Evolutionary conservation across 805 yeast species (phyloP).

Genomic region (Candida tibetensis): DNA sequence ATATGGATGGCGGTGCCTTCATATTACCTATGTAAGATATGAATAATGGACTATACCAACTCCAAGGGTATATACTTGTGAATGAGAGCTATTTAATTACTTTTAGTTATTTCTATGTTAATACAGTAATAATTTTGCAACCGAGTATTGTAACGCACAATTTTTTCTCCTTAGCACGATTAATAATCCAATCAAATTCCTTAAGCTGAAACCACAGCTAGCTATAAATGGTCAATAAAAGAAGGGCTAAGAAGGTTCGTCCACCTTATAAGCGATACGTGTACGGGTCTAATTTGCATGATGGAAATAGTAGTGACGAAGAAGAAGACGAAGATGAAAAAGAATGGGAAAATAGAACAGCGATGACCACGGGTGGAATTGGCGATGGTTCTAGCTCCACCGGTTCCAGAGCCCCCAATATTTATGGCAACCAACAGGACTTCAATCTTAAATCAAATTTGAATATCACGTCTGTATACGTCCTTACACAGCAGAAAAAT

Average conservation of each 20-base stretch:
- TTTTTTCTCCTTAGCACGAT: constrained; percentile 3
- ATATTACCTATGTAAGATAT: too few species aligned
- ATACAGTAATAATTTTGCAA: too few species aligned
- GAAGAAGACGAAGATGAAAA: constrained; percentile 17
- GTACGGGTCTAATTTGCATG: constrained; percentile 41
- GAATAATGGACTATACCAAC: too few species aligned
- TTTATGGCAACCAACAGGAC: constrained; percentile 23
- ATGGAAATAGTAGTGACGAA: constrained; percentile 24
- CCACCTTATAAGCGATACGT: constrained; percentile 80
- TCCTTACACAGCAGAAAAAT: constrained; percentile 23
- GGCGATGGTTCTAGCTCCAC: neutral
- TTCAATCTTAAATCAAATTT: constrained; percentile 23
- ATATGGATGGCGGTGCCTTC: too few species aligned
- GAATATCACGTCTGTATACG: constrained; percentile 32
- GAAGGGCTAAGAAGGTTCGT: constrained; percentile 78
- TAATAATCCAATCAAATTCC: constrained; percentile 13
- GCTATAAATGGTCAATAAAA: constrained; percentile 72
- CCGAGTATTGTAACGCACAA: neutral
- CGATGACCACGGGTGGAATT: neutral
- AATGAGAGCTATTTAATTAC: too few species aligned
- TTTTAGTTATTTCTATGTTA: too few species aligned
- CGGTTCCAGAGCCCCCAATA: constrained; percentile 7
- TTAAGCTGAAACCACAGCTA: too few species aligned
- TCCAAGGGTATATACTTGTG: too few species aligned
- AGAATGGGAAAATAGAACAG: constrained; percentile 10